Evolutionary conservation across 768 basidiomycete genomes (phyloP), one percentile per base, ranked within the genome.

Genomic region (Rhodotorula taiwanensis): DNA sequence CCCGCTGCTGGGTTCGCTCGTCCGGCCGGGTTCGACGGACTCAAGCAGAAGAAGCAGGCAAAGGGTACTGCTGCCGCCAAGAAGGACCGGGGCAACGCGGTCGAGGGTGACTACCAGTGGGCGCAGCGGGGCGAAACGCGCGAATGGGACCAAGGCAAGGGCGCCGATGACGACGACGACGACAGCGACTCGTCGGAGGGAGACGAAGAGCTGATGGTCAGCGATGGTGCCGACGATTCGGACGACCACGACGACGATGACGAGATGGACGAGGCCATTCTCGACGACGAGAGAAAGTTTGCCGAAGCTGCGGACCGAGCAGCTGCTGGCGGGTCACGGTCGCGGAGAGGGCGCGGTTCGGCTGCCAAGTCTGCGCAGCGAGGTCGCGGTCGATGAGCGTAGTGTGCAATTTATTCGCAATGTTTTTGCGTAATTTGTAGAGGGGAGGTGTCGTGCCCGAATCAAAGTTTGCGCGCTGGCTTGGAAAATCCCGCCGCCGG

Each of bases 11-110:
- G 27, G n/a, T 68, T 63, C 27, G 52, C 53, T 16, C 58, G 51
- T 15, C 67, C 67, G 20, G 43, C 23, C 8, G 62, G 62, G 27
- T 64, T 58, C 36, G 67, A 69, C 23, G 60, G 60, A 20, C 62
- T 36, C n/a, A 64, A 58, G 43, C 43, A 50, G 51, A 44, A 31
- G 13, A n/a, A n/a, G 30, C 28, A 25, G 9, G 14, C 7, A 23
- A 52, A 28, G 34, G 21, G 49, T 31, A 7, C 42, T 20, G 42
- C 9, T 39, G 36, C 36, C 16, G 14, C 30, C 1, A 52, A 44
- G 30, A 28, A 48, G 20, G 48, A 36, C 25, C 50, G 39, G 39
- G 56, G 60, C 28, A 48, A 43, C 30, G 54, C 50, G 7, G 31
- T 45, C 8, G 55, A 27, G 16, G 60, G 54, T 20, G 51, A 5